Evolutionary conservation across 139 green algal species (phyloP).

Genomic region (Tetradesmus lagerheimii): DNA sequence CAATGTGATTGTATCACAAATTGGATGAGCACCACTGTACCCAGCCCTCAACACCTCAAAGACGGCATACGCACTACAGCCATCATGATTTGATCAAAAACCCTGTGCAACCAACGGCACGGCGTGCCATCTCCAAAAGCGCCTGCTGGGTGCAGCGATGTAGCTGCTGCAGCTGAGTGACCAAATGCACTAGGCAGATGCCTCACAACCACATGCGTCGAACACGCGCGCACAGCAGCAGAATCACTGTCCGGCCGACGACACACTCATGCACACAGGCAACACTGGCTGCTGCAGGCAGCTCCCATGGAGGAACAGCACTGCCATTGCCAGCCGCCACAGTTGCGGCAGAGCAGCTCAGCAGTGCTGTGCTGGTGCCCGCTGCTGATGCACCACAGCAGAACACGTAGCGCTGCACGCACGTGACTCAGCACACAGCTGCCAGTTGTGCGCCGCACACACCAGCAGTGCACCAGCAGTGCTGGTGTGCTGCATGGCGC

Average conservation of each 20-base stretch:
- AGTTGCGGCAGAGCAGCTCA: no score
- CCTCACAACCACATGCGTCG: neutral
- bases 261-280: neutral
- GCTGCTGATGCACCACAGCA: no score
- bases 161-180: neutral
- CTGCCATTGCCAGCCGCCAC: no score
- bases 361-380: no score
- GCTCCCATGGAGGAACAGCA: no score
- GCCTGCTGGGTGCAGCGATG: neutral
- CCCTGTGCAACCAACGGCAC: neutral
- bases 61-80: neutral
- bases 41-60: no score
- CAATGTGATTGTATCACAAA: no score
- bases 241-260: no score
- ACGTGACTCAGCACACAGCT: no score
- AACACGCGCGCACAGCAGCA: neutral
- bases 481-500: no score
- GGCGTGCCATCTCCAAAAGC: neutral
- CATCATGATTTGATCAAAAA: neutral
- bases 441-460: neutral
- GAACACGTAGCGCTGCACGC: no score
- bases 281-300: neutral
- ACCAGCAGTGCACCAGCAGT: neutral
- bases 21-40: no score
- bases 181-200: neutral